Percentiles rank a stretch among this genome's conserved stretches.
phyloP scores from a whole-genome alignment of 805 yeast species.

The Hanseniaspora valbyensis region DNA sequence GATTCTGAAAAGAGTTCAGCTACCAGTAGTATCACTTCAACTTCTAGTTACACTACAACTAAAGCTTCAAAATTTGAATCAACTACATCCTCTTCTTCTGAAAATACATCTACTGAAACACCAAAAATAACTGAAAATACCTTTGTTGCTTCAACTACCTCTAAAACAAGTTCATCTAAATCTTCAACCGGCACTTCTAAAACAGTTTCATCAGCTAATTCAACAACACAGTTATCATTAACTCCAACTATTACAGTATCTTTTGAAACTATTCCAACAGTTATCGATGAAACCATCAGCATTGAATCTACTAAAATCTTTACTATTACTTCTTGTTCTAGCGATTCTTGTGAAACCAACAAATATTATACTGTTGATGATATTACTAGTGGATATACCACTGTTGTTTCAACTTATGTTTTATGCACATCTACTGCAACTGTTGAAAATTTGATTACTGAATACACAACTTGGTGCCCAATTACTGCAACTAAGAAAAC shows the following conservation, averaged over 20 bases:
- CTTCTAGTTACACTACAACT: too few species aligned
- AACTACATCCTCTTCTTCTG: too few species aligned
- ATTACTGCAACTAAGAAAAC: constrained; percentile 3
- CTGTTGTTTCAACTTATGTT: constrained; percentile 3
- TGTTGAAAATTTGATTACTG: constrained; percentile 2
- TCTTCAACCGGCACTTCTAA: too few species aligned
- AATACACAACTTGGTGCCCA: constrained; percentile 16
- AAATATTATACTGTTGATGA: not conserved
- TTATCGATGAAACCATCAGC: constrained; percentile 10
- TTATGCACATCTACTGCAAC: constrained; percentile 5
- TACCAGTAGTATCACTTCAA: constrained; percentile 8
- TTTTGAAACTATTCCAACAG: constrained; percentile 3
- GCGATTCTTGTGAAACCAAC: constrained; percentile 11
- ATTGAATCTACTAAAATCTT: constrained; percentile 10
- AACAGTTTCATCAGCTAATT: too few species aligned
- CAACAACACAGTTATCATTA: too few species aligned
- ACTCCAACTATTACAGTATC: constrained; percentile 6
- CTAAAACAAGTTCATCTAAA: too few species aligned
- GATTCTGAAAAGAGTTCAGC: not conserved
- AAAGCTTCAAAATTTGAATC: too few species aligned
- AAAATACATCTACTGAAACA: too few species aligned
- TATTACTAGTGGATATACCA: not conserved
- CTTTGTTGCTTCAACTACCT: too few species aligned
- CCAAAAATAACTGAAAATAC: too few species aligned
- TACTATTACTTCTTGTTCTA: constrained; percentile 12